These are phyloP conservation scores for Cucurbita argyrosperma DNA, from an alignment of 306 rosid species.

Conservation along the genomic window DNA sequence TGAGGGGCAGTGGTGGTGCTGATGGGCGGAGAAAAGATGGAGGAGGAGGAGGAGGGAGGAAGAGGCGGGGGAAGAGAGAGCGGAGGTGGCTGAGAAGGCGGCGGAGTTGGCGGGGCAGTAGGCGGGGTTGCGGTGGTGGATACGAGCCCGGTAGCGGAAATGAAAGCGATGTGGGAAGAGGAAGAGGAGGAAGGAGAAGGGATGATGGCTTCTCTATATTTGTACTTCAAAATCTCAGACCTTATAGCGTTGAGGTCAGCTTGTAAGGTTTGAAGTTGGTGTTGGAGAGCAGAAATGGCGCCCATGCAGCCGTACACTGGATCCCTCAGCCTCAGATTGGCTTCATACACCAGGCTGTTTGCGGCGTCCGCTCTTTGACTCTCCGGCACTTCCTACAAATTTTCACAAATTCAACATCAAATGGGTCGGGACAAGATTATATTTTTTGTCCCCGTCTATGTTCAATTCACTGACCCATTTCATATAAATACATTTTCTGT, in stretches of 20 bases:
- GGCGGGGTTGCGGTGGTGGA: conserved; percentile 37
- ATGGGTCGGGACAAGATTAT: too few species aligned
- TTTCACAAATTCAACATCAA: too few species aligned
- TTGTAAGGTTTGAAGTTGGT: conserved; percentile 73
- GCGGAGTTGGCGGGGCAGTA: conserved; percentile 16
- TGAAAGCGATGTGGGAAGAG: conserved; percentile 24
- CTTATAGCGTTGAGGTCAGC: conserved; percentile 70
- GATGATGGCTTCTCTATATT: not conserved
- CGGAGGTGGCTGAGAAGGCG: conserved; percentile 10
- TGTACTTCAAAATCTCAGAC: conserved; percentile 54
- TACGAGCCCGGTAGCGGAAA: conserved; percentile 25
- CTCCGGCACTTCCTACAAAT: conserved; percentile 68
- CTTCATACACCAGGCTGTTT: conserved; percentile 87
- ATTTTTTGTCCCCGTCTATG: too few species aligned
- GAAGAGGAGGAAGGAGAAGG: not conserved
- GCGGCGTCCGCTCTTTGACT: conserved; percentile 83
- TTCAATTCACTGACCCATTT: too few species aligned
- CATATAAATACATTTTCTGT: too few species aligned
- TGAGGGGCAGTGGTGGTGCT: conserved; percentile 7
- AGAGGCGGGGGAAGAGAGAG: conserved; percentile 18
- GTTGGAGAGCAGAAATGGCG: conserved; percentile 84
- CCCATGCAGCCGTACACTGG: conserved; percentile 99
- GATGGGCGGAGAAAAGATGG: conserved; percentile 26
- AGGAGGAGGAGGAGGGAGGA: conserved; percentile 29
- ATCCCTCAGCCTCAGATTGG: conserved; percentile 90